These are phyloP conservation scores for Lyophyllum semitale DNA, from an alignment of 768 basidiomycete species.

Conservation along the genomic window DNA sequence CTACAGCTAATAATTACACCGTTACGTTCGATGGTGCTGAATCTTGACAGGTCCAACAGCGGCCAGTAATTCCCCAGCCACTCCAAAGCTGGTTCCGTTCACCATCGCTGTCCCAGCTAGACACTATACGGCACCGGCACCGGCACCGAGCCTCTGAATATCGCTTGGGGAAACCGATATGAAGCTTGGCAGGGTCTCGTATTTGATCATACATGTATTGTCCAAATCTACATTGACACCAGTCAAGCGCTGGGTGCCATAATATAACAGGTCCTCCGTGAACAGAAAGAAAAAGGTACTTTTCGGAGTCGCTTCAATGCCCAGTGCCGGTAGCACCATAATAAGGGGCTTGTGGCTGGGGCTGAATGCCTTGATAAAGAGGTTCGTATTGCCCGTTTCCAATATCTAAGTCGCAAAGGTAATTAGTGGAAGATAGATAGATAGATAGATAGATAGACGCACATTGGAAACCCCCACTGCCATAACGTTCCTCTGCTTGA, in stretches of 20 bases:
- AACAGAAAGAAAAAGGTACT: neutral
- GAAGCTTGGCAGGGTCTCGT: neutral
- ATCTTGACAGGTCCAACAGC: neutral
- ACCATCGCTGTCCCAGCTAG: neutral
- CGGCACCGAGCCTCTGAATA: too few relatives aligned
- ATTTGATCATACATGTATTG: neutral
- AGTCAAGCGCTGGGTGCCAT: neutral
- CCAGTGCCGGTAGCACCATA: constrained; percentile 40
- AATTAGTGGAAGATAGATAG: neutral
- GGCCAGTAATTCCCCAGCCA: neutral
- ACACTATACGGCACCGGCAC: neutral
- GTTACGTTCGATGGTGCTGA: neutral
- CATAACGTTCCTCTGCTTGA: constrained; percentile 83
- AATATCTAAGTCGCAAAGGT: constrained; percentile 29
- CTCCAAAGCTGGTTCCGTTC: constrained; percentile 1
- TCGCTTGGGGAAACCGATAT: too few relatives aligned
- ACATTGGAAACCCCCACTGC: constrained; percentile 77
- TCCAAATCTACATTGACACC: neutral
- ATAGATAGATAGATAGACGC: constrained; percentile 29
- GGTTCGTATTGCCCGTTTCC: constrained; percentile 46
- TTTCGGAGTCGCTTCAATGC: neutral
- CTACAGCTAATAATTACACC: neutral
- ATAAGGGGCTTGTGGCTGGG: constrained; percentile 33
- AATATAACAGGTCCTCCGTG: neutral
- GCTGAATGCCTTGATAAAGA: constrained; percentile 29